These are phyloP conservation scores for Luvunga scandens DNA, from an alignment of 345 rosid genomes.

Conservation along the genomic window DNA sequence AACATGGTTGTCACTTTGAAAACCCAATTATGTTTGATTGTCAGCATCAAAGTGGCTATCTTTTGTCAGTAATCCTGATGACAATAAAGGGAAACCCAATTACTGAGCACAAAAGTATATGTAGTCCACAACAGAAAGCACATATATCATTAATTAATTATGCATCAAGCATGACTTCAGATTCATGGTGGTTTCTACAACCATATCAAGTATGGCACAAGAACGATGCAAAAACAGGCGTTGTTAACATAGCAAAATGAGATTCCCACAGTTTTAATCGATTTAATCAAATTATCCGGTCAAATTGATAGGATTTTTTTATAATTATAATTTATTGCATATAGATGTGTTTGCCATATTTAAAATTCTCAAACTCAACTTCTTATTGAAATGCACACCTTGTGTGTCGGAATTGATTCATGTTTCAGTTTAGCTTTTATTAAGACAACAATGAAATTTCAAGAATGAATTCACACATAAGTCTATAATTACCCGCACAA, in stretches of 20 bases:
- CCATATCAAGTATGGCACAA: neutral
- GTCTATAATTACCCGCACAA: slow-evolving; percentile 55
- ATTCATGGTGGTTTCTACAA: neutral
- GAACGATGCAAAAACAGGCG: neutral
- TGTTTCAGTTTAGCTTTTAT: neutral
- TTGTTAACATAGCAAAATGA: neutral
- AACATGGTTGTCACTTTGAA: neutral
- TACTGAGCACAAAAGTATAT: neutral
- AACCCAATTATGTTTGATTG: neutral
- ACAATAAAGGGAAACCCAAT: neutral
- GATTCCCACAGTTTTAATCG: no score
- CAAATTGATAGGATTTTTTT: neutral
- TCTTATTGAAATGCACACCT: neutral
- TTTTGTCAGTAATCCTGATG: neutral
- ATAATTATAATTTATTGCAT: neutral
- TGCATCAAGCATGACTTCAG: neutral
- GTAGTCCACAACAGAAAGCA: neutral
- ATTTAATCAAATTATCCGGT: neutral
- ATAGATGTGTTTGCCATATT: neutral
- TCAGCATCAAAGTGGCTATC: neutral
- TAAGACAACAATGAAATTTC: neutral
- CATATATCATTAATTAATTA: neutral
- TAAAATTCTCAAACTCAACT: neutral
- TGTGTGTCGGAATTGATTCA: neutral
- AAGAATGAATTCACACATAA: neutral